phyloP scores from a whole-genome alignment of 192 early-diverging fungal genomes.

The Backusella psychrophila region DNA sequence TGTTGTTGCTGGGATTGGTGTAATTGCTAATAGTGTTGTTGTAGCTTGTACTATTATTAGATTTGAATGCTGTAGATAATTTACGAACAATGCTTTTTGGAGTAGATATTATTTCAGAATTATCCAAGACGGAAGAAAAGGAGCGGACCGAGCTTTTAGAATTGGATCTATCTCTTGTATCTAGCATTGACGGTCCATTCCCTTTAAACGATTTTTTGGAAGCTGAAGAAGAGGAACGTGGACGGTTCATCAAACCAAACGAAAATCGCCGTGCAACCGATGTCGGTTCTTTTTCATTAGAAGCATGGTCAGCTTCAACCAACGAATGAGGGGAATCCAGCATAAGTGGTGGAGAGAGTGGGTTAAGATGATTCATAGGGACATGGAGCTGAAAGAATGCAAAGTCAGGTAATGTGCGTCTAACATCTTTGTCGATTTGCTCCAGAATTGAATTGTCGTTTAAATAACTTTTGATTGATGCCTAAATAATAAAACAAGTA shows the following conservation, averaged over 20 bases:
- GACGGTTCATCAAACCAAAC: slow-evolving; percentile 27
- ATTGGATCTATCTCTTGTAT: slow-evolving; percentile 25
- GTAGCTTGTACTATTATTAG: background rate
- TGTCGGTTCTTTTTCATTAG: background rate
- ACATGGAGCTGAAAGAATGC: slow-evolving; percentile 73
- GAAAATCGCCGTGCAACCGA: slow-evolving; percentile 13
- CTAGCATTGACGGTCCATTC: background rate
- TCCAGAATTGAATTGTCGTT: slow-evolving; percentile 59
- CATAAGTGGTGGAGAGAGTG: slow-evolving; percentile 36
- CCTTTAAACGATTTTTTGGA: slow-evolving; percentile 34
- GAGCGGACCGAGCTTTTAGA: slow-evolving; percentile 30
- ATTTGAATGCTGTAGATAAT: slow-evolving; percentile 27
- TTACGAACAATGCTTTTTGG: slow-evolving; percentile 33
- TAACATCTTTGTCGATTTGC: slow-evolving; percentile 76
- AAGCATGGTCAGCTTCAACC: background rate
- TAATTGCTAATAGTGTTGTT: slow-evolving; percentile 16
- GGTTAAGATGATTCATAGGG: slow-evolving; percentile 48
- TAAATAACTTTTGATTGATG: slow-evolving; percentile 56
- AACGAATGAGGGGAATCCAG: background rate
- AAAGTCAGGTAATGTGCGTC: slow-evolving; percentile 72
- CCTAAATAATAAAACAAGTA: slow-evolving; percentile 10
- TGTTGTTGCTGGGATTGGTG: background rate
- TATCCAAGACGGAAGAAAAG: slow-evolving; percentile 16
- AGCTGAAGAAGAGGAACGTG: slow-evolving; percentile 27
- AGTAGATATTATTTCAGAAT: slow-evolving; percentile 10